Evolutionary conservation across 2,329 filamentous ascomycete genomes (phyloP).

Genomic region (Drechslera avenae): DNA sequence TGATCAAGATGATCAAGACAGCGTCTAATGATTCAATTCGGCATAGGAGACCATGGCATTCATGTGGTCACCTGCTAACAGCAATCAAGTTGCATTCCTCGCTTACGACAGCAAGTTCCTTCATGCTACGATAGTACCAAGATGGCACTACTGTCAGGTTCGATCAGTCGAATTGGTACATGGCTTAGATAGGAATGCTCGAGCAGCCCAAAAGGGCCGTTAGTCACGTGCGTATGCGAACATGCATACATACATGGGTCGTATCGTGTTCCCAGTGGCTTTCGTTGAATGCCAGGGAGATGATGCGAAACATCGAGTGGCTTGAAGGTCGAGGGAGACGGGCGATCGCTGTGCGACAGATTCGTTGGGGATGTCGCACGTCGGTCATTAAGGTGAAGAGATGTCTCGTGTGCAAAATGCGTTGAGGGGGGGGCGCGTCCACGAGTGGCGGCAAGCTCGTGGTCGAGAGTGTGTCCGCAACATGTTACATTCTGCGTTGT

Average conservation of each 20-base stretch:
- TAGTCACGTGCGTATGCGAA: background rate
- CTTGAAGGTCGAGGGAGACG: background rate
- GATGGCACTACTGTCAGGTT: background rate
- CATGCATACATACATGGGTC: background rate
- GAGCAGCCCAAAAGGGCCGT: background rate
- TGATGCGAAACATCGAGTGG: background rate
- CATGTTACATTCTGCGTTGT: background rate
- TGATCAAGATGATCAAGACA: too few species aligned
- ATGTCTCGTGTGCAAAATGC: background rate
- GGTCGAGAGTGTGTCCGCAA: background rate
- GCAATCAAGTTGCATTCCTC: too few species aligned
- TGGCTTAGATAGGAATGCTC: background rate
- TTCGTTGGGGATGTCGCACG: background rate
- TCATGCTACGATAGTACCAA: background rate
- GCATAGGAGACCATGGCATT: too few species aligned
- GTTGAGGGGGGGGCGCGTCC: background rate
- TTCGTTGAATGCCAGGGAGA: background rate
- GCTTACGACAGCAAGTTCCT: too few species aligned
- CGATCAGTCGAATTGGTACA: background rate
- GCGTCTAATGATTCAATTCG: too few species aligned
- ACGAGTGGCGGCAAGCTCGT: background rate
- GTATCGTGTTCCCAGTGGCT: background rate
- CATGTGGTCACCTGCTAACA: too few species aligned
- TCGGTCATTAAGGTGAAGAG: background rate
- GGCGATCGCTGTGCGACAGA: background rate